A percentile compares a stretch with the other conserved stretches of the same genome.
Conservation (phyloP, 495 filamentous ascomycete genomes). For the Trichoderma reesei region DNA sequence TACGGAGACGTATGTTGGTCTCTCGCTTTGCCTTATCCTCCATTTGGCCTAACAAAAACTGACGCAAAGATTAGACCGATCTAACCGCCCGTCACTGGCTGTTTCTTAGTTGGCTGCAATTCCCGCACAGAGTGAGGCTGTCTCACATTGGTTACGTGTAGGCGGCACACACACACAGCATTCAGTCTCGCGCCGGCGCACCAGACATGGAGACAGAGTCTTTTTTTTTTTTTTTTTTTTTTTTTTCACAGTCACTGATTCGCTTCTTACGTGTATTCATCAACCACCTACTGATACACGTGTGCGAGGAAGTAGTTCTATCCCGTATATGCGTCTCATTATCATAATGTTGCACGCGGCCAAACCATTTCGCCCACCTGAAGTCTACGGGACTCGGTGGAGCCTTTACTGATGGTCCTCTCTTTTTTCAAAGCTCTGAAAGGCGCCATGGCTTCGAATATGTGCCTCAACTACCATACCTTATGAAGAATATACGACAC, state of each 20-base stretch:
- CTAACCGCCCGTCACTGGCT: not conserved
- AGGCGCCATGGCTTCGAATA: too few relatives aligned
- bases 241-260: too few relatives aligned
- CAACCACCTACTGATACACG: too few relatives aligned
- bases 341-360: too few relatives aligned
- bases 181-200: not conserved
- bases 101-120: not conserved
- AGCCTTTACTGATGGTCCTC: too few relatives aligned
- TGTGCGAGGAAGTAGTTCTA: not conserved
- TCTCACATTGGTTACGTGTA: not conserved
- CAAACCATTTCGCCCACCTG: too few relatives aligned
- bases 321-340: too few relatives aligned
- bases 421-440: too few relatives aligned
- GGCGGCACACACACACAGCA: not conserved
- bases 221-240: too few relatives aligned
- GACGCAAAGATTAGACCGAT: constrained; percentile 1
- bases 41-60: not conserved
- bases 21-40: not conserved
- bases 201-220: not conserved
- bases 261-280: too few relatives aligned
- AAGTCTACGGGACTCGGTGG: too few relatives aligned
- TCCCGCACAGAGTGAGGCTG: not conserved
- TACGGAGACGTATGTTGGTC: not conserved
- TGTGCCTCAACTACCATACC: too few relatives aligned
- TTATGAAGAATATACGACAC: not conserved